Evolutionary conservation across 441 rosid genomes (phyloP), one percentile per base, ranked within the genome.

Genomic region (Biscutella auriculata): DNA sequence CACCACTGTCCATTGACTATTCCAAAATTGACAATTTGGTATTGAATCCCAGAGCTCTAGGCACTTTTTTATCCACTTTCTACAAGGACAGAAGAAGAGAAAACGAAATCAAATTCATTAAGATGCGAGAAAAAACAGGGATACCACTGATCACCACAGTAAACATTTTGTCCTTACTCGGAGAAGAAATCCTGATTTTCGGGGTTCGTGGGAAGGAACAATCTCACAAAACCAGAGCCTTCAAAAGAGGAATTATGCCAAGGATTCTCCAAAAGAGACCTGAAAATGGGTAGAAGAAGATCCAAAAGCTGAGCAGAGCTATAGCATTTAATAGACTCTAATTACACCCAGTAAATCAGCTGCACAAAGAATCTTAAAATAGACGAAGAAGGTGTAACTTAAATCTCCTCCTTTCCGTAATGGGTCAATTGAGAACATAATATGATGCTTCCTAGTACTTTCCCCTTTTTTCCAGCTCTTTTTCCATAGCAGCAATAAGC

Each of bases 11-110:
- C 99, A 94, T 65, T 94, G 99, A 74, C 94, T 74, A 69, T 90
- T 94, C 99, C 99, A 94, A 73, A 94, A 94, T 64, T 85, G 99
- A 72, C 95, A 94, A 72, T 90, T 94, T 33, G 99, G 97, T 66
- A 94, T 73, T 1, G 95, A 77, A 77, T 90, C 94, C 99, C 99
- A 94, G 62, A 87, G 60, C 57, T 73, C 84, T 68, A 94, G 63
- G 65, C 79, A 77, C 72, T 77, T 76, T 69, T 64, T 69, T 32
- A 94, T 74, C 97, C 96, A 84, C 66, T 82, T 80, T 68, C 99
- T 94, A 82, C 64, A 73, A 74, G 53, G 67, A 52, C 73, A 76
- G 49, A 35, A 63, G 56, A 46, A 57, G 25, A 43, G n/a, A 32
- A 9, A 42, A 4, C 2, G 3, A 41, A 23, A n/a, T 25, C 39